A percentile compares a stretch with the other conserved stretches of the same genome.
Conservation (phyloP, 2,329 filamentous ascomycete species). For the Bipolaris oryzae region DNA sequence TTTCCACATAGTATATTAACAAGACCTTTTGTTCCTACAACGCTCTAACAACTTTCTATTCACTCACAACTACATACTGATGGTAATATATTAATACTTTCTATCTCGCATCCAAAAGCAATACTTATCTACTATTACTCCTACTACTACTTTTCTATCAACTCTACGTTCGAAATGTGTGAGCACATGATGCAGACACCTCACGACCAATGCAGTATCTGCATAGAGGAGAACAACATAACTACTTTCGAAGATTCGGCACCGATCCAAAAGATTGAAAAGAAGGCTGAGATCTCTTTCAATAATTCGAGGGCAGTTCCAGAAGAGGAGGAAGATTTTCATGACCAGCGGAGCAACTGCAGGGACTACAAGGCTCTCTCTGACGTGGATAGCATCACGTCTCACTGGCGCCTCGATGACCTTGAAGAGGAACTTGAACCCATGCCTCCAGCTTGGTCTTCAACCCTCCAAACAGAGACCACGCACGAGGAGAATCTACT, state of each 20-base stretch:
- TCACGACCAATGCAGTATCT: background rate
- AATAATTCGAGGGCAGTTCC: no score
- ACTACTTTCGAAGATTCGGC: no score
- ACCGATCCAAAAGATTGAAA: background rate
- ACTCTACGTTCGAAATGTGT: constrained; percentile 11
- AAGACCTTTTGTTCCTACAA: no score
- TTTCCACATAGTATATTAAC: no score
- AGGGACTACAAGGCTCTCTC: constrained; percentile 5
- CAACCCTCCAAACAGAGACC: no score
- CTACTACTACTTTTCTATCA: background rate
- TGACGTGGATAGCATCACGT: constrained; percentile 4
- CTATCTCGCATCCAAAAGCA: background rate
- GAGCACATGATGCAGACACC: constrained; percentile 8
- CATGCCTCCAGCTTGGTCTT: background rate
- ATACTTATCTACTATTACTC: no score
- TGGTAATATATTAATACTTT: no score
- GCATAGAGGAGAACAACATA: background rate
- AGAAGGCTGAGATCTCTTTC: background rate
- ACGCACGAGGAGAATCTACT: no score
- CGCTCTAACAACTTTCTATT: no score
- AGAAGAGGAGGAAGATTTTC: background rate
- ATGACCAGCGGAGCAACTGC: background rate
- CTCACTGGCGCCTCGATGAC: constrained; percentile 2
- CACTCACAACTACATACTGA: no score
- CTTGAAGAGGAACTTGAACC: background rate